These are phyloP conservation scores for Pichia pseudocactophila DNA, from an alignment of 805 yeast species.

Conservation along the genomic window DNA sequence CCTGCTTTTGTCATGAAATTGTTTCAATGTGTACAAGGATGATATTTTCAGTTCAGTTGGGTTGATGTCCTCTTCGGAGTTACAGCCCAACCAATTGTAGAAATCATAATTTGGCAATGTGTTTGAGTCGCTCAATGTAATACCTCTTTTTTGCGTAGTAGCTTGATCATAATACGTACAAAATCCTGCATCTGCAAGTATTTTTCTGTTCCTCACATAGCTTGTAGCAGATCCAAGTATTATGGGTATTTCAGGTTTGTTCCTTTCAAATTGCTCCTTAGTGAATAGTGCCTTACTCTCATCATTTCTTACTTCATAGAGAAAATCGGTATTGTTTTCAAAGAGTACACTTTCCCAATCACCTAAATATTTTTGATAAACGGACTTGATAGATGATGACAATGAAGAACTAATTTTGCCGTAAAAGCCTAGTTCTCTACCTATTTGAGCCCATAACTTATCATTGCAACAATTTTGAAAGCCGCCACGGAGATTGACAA, in stretches of 20 bases:
- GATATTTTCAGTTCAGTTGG: slow-evolving; percentile 34
- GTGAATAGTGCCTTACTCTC: slow-evolving; percentile 4
- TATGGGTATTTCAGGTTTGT: slow-evolving; percentile 25
- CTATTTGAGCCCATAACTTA: slow-evolving; percentile 77
- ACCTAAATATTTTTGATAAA: slow-evolving; percentile 40
- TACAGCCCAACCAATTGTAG: slow-evolving; percentile 34
- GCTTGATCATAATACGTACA: slow-evolving; percentile 39
- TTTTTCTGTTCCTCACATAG: slow-evolving; percentile 37
- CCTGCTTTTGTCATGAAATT: slow-evolving; percentile 49
- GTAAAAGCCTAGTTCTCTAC: slow-evolving; percentile 69
- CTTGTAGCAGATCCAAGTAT: slow-evolving; percentile 39
- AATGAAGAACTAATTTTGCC: slow-evolving; percentile 65
- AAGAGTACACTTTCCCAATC: slow-evolving; percentile 16
- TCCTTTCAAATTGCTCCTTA: not conserved
- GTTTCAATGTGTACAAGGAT: slow-evolving; percentile 45
- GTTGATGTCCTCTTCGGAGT: slow-evolving; percentile 29
- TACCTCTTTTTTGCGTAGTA: slow-evolving; percentile 35
- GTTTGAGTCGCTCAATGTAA: slow-evolving; percentile 26
- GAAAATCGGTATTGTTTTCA: slow-evolving; percentile 10
- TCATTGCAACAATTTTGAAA: slow-evolving; percentile 50
- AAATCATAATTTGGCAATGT: slow-evolving; percentile 35
- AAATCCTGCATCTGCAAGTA: slow-evolving; percentile 43
- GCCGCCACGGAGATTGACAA: slow-evolving; percentile 62
- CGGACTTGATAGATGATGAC: slow-evolving; percentile 54
- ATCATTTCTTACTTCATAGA: slow-evolving; percentile 9